These are phyloP conservation scores for Cenchrus fungigraminus DNA, from an alignment of 176 grass and related monocot species.

Conservation along the genomic window DNA sequence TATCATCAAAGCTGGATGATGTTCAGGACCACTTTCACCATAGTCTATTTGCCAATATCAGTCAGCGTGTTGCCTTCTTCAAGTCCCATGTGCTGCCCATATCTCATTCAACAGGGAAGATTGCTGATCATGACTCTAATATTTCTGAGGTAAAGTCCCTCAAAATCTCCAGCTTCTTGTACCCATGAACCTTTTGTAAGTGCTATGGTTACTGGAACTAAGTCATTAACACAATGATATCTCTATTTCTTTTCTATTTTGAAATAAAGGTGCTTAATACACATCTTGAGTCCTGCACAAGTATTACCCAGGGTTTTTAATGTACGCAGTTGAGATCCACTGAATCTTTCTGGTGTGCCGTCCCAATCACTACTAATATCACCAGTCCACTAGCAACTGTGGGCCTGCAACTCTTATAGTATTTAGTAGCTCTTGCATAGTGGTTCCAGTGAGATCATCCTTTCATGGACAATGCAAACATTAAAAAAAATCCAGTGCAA, in stretches of 20 bases:
- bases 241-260: not conserved
- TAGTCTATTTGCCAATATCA: conserved; percentile 59
- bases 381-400: conserved; percentile 19
- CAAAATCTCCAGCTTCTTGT: not conserved
- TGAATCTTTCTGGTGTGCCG: not conserved
- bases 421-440: conserved; percentile 5
- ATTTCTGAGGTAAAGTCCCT: conserved; percentile 63
- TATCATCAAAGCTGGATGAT: conserved; percentile 79
- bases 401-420: not conserved
- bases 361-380: conserved; percentile 23
- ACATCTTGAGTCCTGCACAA: not conserved
- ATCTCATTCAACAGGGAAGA: conserved; percentile 44
- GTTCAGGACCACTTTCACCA: conserved; percentile 47
- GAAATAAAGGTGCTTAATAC: not conserved
- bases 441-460: conserved; percentile 14
- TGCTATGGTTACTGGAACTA: not conserved
- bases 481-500: not conserved
- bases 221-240: not conserved
- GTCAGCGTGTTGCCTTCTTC: conserved; percentile 52
- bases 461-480: not conserved
- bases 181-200: not conserved
- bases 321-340: conserved; percentile 20
- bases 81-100: conserved; percentile 61
- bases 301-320: not conserved
- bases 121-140: conserved; percentile 41